Base-by-base conservation (phyloP, 2,329 filamentous ascomycete species). In the Neocucurbitaria cava region DNA sequence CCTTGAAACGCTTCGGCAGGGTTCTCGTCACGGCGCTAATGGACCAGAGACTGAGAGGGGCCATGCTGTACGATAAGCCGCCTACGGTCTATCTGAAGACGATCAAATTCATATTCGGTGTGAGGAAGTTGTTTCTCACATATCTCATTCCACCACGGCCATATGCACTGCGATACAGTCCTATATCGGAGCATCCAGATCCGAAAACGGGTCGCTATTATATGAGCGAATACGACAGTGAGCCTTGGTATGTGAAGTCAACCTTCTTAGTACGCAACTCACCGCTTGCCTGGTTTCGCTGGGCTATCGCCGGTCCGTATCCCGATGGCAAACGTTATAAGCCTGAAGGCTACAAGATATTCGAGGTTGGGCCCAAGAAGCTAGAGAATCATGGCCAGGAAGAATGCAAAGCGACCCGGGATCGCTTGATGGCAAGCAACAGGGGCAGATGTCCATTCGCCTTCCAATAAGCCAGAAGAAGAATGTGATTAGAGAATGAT, bases 241-340 rank as follows among this genome's bases (percentile, higher is more conserved):
- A 72, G 52, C 70, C 69, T 2, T 73, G 73, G 74, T 73, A 70
- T 31, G 53, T 71, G 33, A 60, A 64, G 28, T 46, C 67, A 3
- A 66, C 62, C 0, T 59, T 69, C n/a, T 56, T 46, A 11, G 49
- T 44, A 3, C 59, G 64, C 10, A 54, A 66, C 41, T 56, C 59
- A 2, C 67, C 53, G 0, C 28, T 49, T 4, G 48, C 62, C 2
- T 68, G 63, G 60, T 33, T 65, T 2, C 59, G 62, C 81, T 24
- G 88, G 83, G 0, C 71, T 84, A 36, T 85, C 81, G 84, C 85
- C 82, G 64, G 83, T 85, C 54, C 91, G 84, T 86, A 85, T 84
- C 2, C 87, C 82, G 54, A 86, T 82, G 54, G 86, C 81, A 79
- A 79, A 76, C 24, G 78, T 30, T 80, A 76, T 56, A 83, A 79